Evolutionary conservation across 495 filamentous ascomycete species (phyloP).

Genomic region (Trichocladium uniseriatum): DNA sequence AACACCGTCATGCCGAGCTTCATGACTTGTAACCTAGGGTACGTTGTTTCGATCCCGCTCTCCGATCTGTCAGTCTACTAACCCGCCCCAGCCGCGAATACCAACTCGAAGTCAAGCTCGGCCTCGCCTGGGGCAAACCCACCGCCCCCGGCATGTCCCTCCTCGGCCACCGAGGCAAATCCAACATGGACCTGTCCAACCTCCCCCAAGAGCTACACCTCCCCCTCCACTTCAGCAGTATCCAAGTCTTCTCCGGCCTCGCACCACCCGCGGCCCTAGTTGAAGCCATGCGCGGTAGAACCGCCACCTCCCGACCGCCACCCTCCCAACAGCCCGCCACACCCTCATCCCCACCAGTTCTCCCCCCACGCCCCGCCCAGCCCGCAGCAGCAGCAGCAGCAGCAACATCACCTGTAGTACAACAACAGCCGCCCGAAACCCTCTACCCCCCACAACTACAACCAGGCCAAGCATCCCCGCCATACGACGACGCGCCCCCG

Average conservation of each 20-base stretch:
- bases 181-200: slow-evolving; percentile 14
- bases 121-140: slow-evolving; percentile 48
- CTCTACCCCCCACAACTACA: slow-evolving; percentile 41
- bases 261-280: slow-evolving; percentile 68
- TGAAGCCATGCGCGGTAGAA: slow-evolving; percentile 47
- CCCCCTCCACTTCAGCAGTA: slow-evolving; percentile 59
- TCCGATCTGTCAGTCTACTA: background rate
- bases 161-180: slow-evolving; percentile 3
- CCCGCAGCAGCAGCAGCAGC: slow-evolving; percentile 13
- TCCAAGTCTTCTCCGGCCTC: slow-evolving; percentile 85
- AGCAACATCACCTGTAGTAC: slow-evolving; percentile 8
- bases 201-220: slow-evolving; percentile 63
- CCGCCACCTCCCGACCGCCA: slow-evolving; percentile 2
- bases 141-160: slow-evolving; percentile 4
- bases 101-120: slow-evolving; percentile 71
- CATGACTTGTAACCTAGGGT: slow-evolving; percentile 73
- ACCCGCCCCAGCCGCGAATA: slow-evolving; percentile 50
- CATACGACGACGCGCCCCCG: slow-evolving; percentile 57
- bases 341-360: slow-evolving; percentile 11
- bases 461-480: slow-evolving; percentile 31
- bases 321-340: slow-evolving; percentile 1
- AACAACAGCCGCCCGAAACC: slow-evolving; percentile 24
- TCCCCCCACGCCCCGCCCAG: slow-evolving; percentile 19
- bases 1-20: slow-evolving; percentile 81
- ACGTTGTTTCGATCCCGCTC: background rate